phyloP scores from a whole-genome alignment of 2,329 filamentous ascomycete species.

The Ceratocystis harringtonii region DNA sequence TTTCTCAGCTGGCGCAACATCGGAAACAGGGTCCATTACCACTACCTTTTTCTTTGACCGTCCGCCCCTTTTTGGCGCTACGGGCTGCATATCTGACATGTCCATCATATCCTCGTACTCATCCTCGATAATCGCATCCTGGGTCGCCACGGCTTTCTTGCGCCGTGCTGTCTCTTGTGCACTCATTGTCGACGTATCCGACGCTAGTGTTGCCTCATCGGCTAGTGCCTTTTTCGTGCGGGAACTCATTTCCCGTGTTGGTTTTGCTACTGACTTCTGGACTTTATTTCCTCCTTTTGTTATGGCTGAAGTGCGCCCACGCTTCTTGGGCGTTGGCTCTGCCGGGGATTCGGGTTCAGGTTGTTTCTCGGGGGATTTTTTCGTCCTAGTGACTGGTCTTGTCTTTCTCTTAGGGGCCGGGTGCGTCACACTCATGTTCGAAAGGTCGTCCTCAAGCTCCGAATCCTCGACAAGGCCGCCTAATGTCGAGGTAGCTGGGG shows the following conservation, averaged over 20 bases:
- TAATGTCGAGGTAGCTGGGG: background rate
- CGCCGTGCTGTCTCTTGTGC: background rate
- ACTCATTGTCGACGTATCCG: background rate
- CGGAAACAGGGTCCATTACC: background rate
- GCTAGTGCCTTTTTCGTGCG: slow-evolving; percentile 5
- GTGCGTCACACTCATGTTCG: slow-evolving; percentile 10
- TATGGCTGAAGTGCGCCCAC: background rate
- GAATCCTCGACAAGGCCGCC: slow-evolving; percentile 12
- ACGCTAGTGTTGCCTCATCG: background rate
- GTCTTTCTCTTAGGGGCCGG: background rate
- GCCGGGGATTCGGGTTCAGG: background rate
- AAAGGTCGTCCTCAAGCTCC: slow-evolving; percentile 14
- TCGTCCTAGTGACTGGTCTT: background rate
- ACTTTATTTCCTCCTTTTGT: slow-evolving; percentile 5
- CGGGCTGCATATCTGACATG: background rate
- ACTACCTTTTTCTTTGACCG: background rate
- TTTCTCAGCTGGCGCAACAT: background rate
- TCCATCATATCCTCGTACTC: background rate
- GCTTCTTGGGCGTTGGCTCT: slow-evolving; percentile 2
- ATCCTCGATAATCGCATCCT: background rate
- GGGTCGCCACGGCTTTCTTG: background rate
- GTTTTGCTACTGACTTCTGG: slow-evolving; percentile 9
- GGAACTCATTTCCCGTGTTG: background rate
- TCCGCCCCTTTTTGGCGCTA: background rate
- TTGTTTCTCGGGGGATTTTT: background rate